Percentiles rank a stretch among this genome's conserved stretches.
Conservation (phyloP, 768 basidiomycete genomes). For the Leccinum subgranulosum region DNA sequence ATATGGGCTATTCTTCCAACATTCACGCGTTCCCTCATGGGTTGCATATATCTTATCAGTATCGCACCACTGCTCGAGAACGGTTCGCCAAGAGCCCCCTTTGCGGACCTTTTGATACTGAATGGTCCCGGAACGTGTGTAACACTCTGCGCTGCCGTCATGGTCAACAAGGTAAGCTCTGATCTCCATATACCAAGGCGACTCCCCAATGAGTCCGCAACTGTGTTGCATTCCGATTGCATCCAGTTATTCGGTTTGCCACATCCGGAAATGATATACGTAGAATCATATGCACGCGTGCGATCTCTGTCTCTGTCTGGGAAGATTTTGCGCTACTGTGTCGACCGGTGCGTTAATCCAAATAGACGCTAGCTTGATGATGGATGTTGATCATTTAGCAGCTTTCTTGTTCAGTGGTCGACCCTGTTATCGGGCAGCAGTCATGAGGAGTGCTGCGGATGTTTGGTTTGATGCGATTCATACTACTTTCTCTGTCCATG, state of each 20-base stretch:
- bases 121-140: constrained; percentile 97
- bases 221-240: constrained; percentile 13
- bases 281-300: constrained; percentile 94
- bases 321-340: constrained; percentile 74
- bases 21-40: constrained; percentile 55
- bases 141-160: constrained; percentile 66
- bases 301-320: constrained; percentile 78
- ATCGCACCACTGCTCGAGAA: constrained; percentile 44
- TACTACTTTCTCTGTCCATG: background rate
- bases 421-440: constrained; percentile 41
- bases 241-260: constrained; percentile 70
- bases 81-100: constrained; percentile 25
- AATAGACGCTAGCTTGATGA: constrained; percentile 31
- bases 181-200: background rate
- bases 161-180: constrained; percentile 63
- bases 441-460: constrained; percentile 55
- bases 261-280: constrained; percentile 74
- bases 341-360: constrained; percentile 74
- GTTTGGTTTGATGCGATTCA: constrained; percentile 51
- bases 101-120: constrained; percentile 76
- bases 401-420: constrained; percentile 93
- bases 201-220: background rate
- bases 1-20: constrained; percentile 67
- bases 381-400: constrained; percentile 22
- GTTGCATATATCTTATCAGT: constrained; percentile 60